These are phyloP conservation scores for Emiliania huxleyi DNA, from an alignment of 78 protist genomes.

Conservation along the genomic window DNA sequence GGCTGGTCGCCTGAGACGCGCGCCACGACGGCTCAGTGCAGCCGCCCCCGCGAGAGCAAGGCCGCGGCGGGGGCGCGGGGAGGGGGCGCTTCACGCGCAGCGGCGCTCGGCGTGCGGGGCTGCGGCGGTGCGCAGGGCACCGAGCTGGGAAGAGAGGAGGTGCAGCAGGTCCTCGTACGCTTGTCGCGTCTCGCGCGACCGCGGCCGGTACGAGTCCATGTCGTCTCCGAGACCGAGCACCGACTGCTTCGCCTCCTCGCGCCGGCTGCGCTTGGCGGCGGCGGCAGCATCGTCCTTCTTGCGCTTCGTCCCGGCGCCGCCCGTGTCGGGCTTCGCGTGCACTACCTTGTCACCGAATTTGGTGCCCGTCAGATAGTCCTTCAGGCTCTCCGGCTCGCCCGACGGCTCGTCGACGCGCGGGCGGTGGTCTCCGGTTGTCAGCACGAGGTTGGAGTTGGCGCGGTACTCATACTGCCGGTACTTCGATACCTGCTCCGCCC, in stretches of 20 bases:
- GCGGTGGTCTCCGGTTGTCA: constrained; percentile 17
- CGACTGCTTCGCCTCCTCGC: constrained; percentile 31
- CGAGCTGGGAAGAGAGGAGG: constrained; percentile 47
- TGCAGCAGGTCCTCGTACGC: constrained; percentile 72
- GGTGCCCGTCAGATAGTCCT: constrained; percentile 31
- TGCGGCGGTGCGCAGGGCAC: too few relatives aligned
- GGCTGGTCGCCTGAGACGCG: constrained; percentile 83
- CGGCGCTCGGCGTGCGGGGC: too few relatives aligned
- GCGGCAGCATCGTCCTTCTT: background rate
- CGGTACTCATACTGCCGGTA: constrained; percentile 44
- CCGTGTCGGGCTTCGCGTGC: constrained; percentile 36
- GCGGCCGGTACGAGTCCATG: constrained; percentile 70
- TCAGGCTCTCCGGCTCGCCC: constrained; percentile 76
- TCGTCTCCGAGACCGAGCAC: constrained; percentile 57
- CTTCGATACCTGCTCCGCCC: background rate
- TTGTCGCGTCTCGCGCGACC: constrained; percentile 64
- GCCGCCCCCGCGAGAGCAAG: too few relatives aligned
- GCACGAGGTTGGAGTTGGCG: constrained; percentile 60
- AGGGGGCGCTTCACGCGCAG: too few relatives aligned
- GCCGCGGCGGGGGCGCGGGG: too few relatives aligned
- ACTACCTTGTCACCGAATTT: constrained; percentile 62
- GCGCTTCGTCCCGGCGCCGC: constrained; percentile 16
- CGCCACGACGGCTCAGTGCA: too few relatives aligned
- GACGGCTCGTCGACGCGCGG: constrained; percentile 65
- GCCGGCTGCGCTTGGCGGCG: background rate